These are phyloP conservation scores for Ascosphaera acerosa DNA, from an alignment of 2,329 filamentous ascomycete species.

Conservation along the genomic window DNA sequence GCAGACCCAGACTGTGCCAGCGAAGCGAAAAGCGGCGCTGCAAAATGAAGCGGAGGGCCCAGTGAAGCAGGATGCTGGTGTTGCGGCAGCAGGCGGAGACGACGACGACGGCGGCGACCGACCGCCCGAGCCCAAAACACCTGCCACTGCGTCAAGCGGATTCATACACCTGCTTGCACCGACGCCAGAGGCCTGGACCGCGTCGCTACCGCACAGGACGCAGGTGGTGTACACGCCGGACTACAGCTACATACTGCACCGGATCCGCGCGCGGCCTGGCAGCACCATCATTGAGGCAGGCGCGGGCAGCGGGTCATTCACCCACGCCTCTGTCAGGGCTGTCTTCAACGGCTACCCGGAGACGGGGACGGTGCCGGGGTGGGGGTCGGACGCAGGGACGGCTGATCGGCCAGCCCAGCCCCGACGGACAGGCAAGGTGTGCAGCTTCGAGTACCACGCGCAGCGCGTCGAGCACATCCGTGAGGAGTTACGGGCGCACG, in stretches of 20 bases:
- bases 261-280: conserved; percentile 22
- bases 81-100: too few relatives aligned
- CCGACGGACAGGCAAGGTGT: conserved; percentile 19
- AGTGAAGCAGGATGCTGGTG: too few relatives aligned
- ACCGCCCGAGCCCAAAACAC: conserved; percentile 9
- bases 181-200: conserved; percentile 26
- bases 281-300: conserved; percentile 24
- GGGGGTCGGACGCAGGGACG: conserved; percentile 15
- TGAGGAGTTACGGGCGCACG: conserved; percentile 20
- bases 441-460: conserved; percentile 25
- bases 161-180: conserved; percentile 25
- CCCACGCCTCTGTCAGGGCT: conserved; percentile 24
- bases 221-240: conserved; percentile 29
- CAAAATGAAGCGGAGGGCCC: too few relatives aligned
- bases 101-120: conserved; percentile 15
- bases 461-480: conserved; percentile 18
- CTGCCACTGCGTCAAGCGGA: conserved; percentile 19
- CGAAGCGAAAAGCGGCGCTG: conserved; percentile 6
- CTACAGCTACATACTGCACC: conserved; percentile 27
- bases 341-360: conserved; percentile 22
- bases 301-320: conserved; percentile 27
- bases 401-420: conserved; percentile 8
- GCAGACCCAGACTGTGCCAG: not conserved
- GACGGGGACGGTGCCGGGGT: conserved; percentile 9
- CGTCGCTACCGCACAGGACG: conserved; percentile 25